These are phyloP conservation scores for Lactifluus subvellereus DNA, from an alignment of 768 basidiomycete genomes.

Conservation along the genomic window DNA sequence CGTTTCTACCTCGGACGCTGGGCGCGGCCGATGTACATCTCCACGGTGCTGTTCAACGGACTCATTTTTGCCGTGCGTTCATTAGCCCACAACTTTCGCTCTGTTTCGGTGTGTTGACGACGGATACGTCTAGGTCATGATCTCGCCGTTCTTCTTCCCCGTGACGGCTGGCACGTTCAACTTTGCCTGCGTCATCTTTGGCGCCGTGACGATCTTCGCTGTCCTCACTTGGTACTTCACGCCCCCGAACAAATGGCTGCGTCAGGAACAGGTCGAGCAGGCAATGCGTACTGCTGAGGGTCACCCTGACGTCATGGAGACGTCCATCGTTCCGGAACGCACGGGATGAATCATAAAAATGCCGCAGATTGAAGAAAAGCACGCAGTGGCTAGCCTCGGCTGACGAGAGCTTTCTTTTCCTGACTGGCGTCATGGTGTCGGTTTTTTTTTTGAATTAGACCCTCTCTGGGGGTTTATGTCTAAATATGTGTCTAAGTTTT, in stretches of 20 bases:
- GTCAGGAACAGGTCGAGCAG: conserved; percentile 52
- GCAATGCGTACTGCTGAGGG: conserved; percentile 35
- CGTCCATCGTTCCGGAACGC: not conserved
- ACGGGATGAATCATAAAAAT: not conserved
- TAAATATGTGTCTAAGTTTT: not conserved
- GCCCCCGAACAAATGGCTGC: conserved; percentile 77
- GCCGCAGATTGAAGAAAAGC: not conserved
- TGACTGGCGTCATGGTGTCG: not conserved
- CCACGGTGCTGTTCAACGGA: conserved; percentile 64
- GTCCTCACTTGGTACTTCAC: conserved; percentile 72
- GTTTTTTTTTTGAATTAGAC: not conserved
- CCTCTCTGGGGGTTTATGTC: not conserved
- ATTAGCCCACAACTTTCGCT: not conserved
- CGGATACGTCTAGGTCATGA: conserved; percentile 49
- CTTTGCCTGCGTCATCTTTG: conserved; percentile 78
- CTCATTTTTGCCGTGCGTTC: conserved; percentile 63
- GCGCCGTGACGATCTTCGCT: conserved; percentile 70
- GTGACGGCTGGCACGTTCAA: conserved; percentile 74
- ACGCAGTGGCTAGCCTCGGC: not conserved
- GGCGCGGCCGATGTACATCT: conserved; percentile 61
- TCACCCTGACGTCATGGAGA: not conserved
- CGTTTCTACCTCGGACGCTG: conserved; percentile 66
- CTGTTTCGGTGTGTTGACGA: conserved; percentile 10
- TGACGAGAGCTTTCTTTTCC: not conserved
- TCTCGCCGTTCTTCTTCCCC: conserved; percentile 87